These are phyloP conservation scores for Bruguiera gymnorhiza DNA, from an alignment of 345 rosid genomes.

Conservation along the genomic window DNA sequence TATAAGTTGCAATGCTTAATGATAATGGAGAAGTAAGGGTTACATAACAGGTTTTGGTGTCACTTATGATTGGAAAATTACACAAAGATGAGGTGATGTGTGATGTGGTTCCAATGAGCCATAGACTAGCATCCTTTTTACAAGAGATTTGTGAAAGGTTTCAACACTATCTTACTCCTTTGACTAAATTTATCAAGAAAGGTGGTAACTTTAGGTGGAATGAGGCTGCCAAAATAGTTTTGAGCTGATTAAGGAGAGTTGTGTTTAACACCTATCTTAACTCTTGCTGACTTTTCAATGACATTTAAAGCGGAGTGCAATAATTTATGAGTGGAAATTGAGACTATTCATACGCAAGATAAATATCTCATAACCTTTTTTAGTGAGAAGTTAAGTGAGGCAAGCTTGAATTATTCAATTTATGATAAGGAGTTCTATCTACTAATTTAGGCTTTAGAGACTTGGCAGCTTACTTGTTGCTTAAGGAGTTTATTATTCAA, in stretches of 20 bases:
- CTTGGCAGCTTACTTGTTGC: background rate
- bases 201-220: background rate
- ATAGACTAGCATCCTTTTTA: background rate
- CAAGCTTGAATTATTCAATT: background rate
- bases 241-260: background rate
- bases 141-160: background rate
- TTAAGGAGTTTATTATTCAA: background rate
- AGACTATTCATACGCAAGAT: background rate
- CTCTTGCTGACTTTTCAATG: background rate
- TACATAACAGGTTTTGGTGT: too few relatives aligned
- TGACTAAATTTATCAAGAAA: background rate
- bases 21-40: too few relatives aligned
- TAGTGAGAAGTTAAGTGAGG: background rate
- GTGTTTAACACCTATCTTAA: background rate
- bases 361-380: background rate
- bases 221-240: background rate
- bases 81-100: too few relatives aligned
- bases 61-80: too few relatives aligned
- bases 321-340: too few relatives aligned
- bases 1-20: too few relatives aligned
- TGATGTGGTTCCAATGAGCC: too few relatives aligned
- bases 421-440: background rate
- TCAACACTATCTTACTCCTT: background rate
- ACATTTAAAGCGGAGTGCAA: background rate
- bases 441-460: background rate